phyloP scores from a whole-genome alignment of 1,139 yeast species.

The Geotrichum cucujoidarum region DNA sequence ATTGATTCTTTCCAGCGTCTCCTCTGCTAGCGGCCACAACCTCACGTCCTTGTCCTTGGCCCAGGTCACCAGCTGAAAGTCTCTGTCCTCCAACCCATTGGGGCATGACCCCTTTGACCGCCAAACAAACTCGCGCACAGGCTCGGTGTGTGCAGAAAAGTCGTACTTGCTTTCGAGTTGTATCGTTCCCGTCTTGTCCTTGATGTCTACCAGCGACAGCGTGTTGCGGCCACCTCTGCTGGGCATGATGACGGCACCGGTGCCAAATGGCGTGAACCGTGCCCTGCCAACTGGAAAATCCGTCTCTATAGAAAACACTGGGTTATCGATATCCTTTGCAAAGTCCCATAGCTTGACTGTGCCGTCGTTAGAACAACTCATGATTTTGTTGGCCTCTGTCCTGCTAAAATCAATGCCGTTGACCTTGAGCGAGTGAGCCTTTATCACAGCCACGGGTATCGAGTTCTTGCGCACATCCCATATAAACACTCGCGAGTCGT shows the following conservation, averaged over 20 bases:
- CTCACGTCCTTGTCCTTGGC: constrained; percentile 80
- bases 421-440: constrained; percentile 76
- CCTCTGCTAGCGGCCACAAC: constrained; percentile 70
- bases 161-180: constrained; percentile 38
- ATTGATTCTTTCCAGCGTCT: constrained; percentile 54
- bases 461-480: constrained; percentile 91
- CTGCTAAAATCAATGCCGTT: constrained; percentile 83
- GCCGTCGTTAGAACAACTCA: constrained; percentile 82
- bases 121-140: constrained; percentile 87
- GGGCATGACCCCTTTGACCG: constrained; percentile 49
- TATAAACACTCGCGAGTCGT: constrained; percentile 68
- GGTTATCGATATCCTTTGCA: constrained; percentile 35
- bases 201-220: constrained; percentile 55
- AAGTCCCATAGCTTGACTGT: constrained; percentile 87
- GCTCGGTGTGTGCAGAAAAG: constrained; percentile 78
- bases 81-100: constrained; percentile 58
- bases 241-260: constrained; percentile 90
- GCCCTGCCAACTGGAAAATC: constrained; percentile 88
- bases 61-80: constrained; percentile 90
- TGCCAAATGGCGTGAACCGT: constrained; percentile 81
- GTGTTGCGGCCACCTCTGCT: constrained; percentile 79
- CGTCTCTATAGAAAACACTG: constrained; percentile 59
- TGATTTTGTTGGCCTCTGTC: constrained; percentile 51
- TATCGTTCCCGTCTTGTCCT: constrained; percentile 29
- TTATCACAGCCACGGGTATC: constrained; percentile 59